Evolutionary conservation across 2,329 filamentous ascomycete genomes (phyloP), one percentile per base, ranked within the genome.

Genomic region (Colletotrichum tanaceti): DNA sequence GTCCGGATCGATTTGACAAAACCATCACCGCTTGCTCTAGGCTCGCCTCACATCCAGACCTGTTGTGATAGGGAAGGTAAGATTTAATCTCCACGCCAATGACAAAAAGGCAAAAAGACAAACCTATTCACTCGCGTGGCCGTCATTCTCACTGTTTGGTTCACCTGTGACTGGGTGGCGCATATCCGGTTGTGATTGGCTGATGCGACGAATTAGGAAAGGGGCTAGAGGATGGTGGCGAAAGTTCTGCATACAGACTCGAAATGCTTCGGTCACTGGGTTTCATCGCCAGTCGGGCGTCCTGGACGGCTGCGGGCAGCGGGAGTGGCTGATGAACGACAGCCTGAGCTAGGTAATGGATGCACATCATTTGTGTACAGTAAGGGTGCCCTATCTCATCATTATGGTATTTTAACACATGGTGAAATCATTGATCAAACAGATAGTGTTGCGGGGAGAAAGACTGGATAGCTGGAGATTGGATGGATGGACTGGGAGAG

Each of bases 241-340:
- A 13, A 24, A 13, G 47, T 38, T 44, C 41, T n/a, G 10, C 44
- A n/a, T 22, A 32, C 1, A 24, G 14, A 38, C 28, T 46, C 16
- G 52, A 43, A 49, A 38, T 49, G 43, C 60, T 46, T 58, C 52
- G 22, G 35, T 41, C 28, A n/a, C 24, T 38, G 7, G 44, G 46
- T 64, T 58, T 58, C 53, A 59, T 64, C 53, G 13, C 20, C n/a
- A 52, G 38, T 58, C 46, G 62, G 62, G 38, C 54, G 54, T 24
- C 4, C 28, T n/a, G 5, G 46, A 41, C 11, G 58, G 46, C 22
- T 52, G 35, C 35, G 38, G 58, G 46, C 22, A 43, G 35, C 35
- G 38, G 46, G 58, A 60, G 46, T 20, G 46, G 58, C 35, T 50
- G 46, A 60, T 52, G 28, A 18, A 52, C 22, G 18, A 20, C 11